phyloP scores from a whole-genome alignment of 805 yeast species.

The Metschnikowia lachancei region DNA sequence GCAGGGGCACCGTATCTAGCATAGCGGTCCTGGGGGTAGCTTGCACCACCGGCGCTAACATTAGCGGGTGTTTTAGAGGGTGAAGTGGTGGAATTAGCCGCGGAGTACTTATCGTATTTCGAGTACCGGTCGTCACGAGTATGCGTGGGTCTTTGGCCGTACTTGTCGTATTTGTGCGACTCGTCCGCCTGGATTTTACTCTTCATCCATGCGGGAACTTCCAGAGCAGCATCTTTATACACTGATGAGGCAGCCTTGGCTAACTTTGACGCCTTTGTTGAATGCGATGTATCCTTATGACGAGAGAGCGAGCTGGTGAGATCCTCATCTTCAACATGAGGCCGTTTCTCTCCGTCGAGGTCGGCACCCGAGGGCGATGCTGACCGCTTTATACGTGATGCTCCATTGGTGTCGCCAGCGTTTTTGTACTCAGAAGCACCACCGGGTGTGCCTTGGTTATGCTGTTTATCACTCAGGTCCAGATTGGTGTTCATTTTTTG shows the following conservation, averaged over 20 bases:
- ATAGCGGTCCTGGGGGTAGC: conserved; percentile 13
- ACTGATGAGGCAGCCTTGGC: conserved; percentile 21
- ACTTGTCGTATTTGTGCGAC: conserved; percentile 38
- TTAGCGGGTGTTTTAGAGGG: too few relatives aligned
- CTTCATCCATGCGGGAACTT: conserved; percentile 42
- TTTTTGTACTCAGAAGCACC: not conserved
- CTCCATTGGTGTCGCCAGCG: not conserved
- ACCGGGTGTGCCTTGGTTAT: too few relatives aligned
- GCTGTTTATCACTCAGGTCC: too few relatives aligned
- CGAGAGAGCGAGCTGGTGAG: conserved; percentile 17
- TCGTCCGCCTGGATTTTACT: conserved; percentile 22
- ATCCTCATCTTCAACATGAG: conserved; percentile 12
- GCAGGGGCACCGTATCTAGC: conserved; percentile 20
- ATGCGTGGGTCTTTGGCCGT: conserved; percentile 24
- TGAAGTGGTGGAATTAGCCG: not conserved
- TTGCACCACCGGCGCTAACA: too few relatives aligned
- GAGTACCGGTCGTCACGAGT: conserved; percentile 14
- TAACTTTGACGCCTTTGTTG: not conserved
- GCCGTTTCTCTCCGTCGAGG: not conserved
- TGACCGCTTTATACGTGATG: not conserved
- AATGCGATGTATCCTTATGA: conserved; percentile 7
- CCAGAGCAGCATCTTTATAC: conserved; percentile 26
- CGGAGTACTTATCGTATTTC: conserved; percentile 9
- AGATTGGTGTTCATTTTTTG: too few relatives aligned
- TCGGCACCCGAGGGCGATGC: not conserved